These are phyloP conservation scores for Pleoardoris graminearum DNA, from an alignment of 2,329 filamentous ascomycete species.

Conservation along the genomic window DNA sequence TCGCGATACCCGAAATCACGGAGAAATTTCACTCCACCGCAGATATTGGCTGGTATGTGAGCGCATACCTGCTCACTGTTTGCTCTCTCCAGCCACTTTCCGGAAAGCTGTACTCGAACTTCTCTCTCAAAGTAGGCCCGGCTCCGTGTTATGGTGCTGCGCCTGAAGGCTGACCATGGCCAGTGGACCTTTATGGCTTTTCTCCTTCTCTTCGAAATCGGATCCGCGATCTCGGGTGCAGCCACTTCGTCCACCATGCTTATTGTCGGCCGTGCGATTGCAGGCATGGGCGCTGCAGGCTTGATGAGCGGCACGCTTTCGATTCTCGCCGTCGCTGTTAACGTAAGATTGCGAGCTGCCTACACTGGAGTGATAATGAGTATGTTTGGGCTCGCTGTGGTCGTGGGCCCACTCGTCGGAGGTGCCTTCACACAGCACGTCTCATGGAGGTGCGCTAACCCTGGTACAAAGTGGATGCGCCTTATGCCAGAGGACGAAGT, in stretches of 20 bases:
- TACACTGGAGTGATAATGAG: conserved; percentile 50
- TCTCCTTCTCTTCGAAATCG: conserved; percentile 52
- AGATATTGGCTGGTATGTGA: conserved; percentile 57
- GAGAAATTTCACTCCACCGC: conserved; percentile 52
- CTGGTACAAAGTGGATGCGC: no score
- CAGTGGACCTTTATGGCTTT: conserved; percentile 39
- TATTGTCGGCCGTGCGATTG: conserved; percentile 53
- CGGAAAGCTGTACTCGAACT: conserved; percentile 50
- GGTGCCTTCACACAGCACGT: conserved; percentile 50
- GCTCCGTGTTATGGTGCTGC: conserved; percentile 1
- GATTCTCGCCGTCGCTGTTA: conserved; percentile 47
- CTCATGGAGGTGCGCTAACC: conserved; percentile 49
- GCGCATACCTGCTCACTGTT: conserved; percentile 34
- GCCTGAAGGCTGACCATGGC: conserved; percentile 29
- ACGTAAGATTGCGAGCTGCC: conserved; percentile 48
- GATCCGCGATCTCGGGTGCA: conserved; percentile 50
- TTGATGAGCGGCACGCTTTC: conserved; percentile 46
- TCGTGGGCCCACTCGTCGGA: conserved; percentile 38
- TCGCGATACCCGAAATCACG: conserved; percentile 55
- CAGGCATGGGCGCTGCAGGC: conserved; percentile 53
- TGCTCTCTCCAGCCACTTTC: conserved; percentile 42
- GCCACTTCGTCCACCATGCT: conserved; percentile 47
- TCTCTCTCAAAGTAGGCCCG: conserved; percentile 42
- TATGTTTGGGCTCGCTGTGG: conserved; percentile 45
- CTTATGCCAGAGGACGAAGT: no score